Base-by-base conservation (phyloP, 2,329 filamentous ascomycete genomes). In the Xylaria sp. region DNA sequence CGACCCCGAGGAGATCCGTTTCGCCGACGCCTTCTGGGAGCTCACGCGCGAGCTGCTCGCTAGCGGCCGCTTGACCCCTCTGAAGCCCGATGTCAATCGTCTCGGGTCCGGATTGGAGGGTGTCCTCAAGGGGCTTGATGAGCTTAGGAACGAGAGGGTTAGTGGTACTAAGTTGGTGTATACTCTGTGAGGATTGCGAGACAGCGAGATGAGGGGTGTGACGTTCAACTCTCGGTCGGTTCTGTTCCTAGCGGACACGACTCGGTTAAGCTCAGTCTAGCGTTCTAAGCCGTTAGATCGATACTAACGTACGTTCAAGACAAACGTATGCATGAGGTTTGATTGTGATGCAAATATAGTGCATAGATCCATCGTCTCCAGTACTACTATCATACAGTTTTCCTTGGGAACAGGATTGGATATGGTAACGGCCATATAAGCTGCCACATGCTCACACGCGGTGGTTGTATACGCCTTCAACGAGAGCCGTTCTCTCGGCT, bases 141-240 rank as follows among this genome's bases (percentile, higher is more conserved):
- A 74, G 57, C 57, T 77, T 59, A 67, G 65, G 44, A 66, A 72
- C 4, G 72, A 70, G 0, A 70, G 73, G 67, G 72, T 81, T 25
- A 80, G 77, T 54, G 79, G 75, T 7, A 73, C 74, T 19, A 82
- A 82, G 73, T 68, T 82, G 51, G 80, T 82, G 1, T 81, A 80
- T 64, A 78, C 76, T 8, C 55, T 79, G 62, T 79, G n/a, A 54
- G 63, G 25, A 3, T 5, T 8, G 37, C 15, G 15, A 40, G 37
- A 17, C 23, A 13, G n/a, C n/a, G n/a, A 35, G 7, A 7, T 35
- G 7, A 35, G 31, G 31, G 7, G 7, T 35, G 31, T 7, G 31
- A 35, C 7, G 31, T 7, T 13, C 31, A 35, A 35, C 7, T 35
- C 13, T 7, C 31, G 31, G 31, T 13, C 13, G 13, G 31, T 7